phyloP scores from a whole-genome alignment of 2,329 filamentous ascomycete genomes.

The Nemania sp. region DNA sequence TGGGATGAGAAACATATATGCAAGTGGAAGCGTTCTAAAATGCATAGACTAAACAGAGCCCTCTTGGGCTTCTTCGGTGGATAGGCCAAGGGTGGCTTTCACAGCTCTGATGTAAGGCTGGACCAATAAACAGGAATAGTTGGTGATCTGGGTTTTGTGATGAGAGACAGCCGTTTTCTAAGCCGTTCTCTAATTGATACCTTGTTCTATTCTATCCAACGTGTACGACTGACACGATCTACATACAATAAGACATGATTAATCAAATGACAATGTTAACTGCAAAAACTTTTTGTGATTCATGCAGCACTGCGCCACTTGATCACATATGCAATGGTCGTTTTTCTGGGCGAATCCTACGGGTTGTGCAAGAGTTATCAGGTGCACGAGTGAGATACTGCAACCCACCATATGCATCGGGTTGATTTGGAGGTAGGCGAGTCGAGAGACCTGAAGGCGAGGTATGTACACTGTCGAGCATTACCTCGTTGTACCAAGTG shows the following conservation, averaged over 20 bases:
- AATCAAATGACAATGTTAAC: conserved; percentile 28
- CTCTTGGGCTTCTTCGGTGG: conserved; percentile 27
- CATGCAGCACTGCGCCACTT: conserved; percentile 27
- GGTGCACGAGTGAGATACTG: conserved; percentile 38
- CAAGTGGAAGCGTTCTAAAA: conserved; percentile 46
- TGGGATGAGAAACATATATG: conserved; percentile 44
- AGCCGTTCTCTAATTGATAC: conserved; percentile 35
- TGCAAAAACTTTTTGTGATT: not conserved
- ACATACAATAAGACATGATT: conserved; percentile 30
- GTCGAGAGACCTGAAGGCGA: not conserved
- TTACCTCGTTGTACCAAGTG: conserved; percentile 15
- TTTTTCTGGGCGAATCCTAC: conserved; percentile 31
- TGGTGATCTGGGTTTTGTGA: conserved; percentile 23
- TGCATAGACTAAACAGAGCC: conserved; percentile 45
- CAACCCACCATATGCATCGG: conserved; percentile 27
- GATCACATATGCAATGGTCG: conserved; percentile 37
- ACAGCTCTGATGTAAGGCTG: conserved; percentile 23
- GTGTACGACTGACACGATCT: conserved; percentile 31
- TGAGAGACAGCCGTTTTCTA: conserved; percentile 24
- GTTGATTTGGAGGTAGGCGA: conserved; percentile 9
- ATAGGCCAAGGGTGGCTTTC: conserved; percentile 15
- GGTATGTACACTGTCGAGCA: not conserved
- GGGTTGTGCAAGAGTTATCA: conserved; percentile 1
- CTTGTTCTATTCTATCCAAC: conserved; percentile 30
- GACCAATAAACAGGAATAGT: conserved; percentile 17